Base-by-base conservation (phyloP, 2,329 filamentous ascomycete species). In the Colletotrichum sp. region DNA sequence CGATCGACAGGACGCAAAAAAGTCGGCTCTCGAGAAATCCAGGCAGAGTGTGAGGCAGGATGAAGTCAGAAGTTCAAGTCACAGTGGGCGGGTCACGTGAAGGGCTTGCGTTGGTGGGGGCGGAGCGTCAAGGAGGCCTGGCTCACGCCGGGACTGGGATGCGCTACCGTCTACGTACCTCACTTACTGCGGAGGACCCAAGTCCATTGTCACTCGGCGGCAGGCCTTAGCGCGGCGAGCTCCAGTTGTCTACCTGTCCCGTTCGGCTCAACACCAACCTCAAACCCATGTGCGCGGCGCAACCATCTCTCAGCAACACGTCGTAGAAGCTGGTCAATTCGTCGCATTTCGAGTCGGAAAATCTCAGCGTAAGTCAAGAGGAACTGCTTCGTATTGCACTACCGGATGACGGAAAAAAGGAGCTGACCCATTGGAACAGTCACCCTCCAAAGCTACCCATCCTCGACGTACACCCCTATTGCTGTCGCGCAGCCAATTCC, bases 11-110 rank as follows among this genome's bases (percentile, higher is more conserved):
- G 49, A 69, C 70, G 64, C 71, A 74, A 76, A 76, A 52, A 76
- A 74, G 73, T 73, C 64, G 71, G 10, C 59, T 26, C 57, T 69
- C 21, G 16, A 55, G 24, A 68, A 65, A 32, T 60, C 32, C 36
- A 39, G 69, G 70, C 63, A 32, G 66, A 71, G 32, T 72, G 75
- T 72, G 60, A 69, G 75, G 64, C 59, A 67, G 72, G 52, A 76
- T 76, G 75, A 75, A 76, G 75, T 76, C 75, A 76, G 72, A 76
- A 76, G 74, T 69, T 36, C 73, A 36, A 69, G 49, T 60, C 62
- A 68, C 34, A 30, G 75, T 75, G 75, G 75, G 75, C 44, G 34
- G 72, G 75, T 76, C 75, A 76, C 75, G 75, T 76, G 75, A 70
- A 76, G 75, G 75, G 75, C 72, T 76, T 44, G 32, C 30, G 36